Conservation (phyloP, 1,284 basidiomycete genomes). For the Heterobasidion irregulare region DNA sequence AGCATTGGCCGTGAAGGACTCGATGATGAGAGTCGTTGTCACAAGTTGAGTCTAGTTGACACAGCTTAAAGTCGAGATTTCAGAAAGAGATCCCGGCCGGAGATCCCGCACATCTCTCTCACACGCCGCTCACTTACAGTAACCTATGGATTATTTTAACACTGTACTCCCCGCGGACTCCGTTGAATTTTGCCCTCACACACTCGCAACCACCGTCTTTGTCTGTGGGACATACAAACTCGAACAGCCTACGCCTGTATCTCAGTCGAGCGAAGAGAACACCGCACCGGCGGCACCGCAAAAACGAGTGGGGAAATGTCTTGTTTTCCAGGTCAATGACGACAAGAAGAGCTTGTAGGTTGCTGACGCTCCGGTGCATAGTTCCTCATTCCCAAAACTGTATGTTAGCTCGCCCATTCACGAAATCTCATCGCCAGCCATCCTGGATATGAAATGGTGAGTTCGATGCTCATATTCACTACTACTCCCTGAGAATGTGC, state of each 20-base stretch:
- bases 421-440: slow-evolving; percentile 67
- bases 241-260: slow-evolving; percentile 14
- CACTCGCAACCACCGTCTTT: slow-evolving; percentile 52
- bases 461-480: background rate
- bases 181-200: slow-evolving; percentile 81
- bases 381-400: slow-evolving; percentile 3
- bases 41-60: too few species aligned
- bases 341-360: slow-evolving; percentile 13
- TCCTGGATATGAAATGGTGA: slow-evolving; percentile 93
- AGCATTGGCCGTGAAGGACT: too few species aligned
- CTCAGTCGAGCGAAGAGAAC: background rate
- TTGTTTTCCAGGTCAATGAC: slow-evolving; percentile 48
- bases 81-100: too few species aligned
- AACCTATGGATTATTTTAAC: slow-evolving; percentile 33
- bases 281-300: slow-evolving; percentile 18
- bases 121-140: too few species aligned
- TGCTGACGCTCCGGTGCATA: background rate
- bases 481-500: slow-evolving; percentile 4
- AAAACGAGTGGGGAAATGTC: slow-evolving; percentile 54
- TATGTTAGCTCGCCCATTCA: slow-evolving; percentile 52
- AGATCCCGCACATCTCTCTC: too few species aligned
- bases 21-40: too few species aligned
- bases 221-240: slow-evolving; percentile 89
- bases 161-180: slow-evolving; percentile 85
- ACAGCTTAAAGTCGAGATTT: too few species aligned